Evolutionary conservation across 768 basidiomycete genomes (phyloP).

Genomic region (Tulasnella sp.): DNA sequence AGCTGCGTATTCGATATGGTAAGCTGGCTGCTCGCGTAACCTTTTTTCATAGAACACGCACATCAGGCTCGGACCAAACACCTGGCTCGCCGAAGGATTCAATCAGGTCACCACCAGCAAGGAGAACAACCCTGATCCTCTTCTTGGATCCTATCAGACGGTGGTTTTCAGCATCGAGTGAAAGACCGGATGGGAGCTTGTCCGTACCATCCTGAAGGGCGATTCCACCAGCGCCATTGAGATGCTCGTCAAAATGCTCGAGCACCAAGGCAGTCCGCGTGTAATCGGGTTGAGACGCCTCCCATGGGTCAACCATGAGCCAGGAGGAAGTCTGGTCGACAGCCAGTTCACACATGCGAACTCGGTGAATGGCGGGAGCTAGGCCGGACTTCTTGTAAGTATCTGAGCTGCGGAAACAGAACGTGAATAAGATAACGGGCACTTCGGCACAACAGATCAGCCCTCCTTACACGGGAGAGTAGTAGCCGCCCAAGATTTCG

Average conservation of each 20-base stretch:
- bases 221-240: constrained; percentile 85
- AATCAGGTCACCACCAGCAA: constrained; percentile 97
- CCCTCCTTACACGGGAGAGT: constrained; percentile 78
- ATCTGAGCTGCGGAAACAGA: constrained; percentile 43
- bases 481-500: constrained; percentile 92
- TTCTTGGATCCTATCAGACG: constrained; percentile 55
- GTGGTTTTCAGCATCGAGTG: not conserved
- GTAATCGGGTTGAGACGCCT: constrained; percentile 84
- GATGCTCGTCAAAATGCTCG: constrained; percentile 93
- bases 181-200: not conserved
- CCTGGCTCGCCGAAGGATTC: constrained; percentile 98
- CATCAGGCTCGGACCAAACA: constrained; percentile 93
- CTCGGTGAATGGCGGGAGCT: constrained; percentile 68
- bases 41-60: constrained; percentile 51
- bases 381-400: constrained; percentile 96
- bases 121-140: constrained; percentile 80
- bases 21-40: not conserved
- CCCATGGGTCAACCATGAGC: constrained; percentile 99
- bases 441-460: not conserved
- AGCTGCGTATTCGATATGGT: constrained; percentile 50
- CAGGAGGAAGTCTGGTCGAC: constrained; percentile 86
- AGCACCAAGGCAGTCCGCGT: constrained; percentile 95
- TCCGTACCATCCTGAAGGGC: constrained; percentile 52
- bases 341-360: constrained; percentile 83
- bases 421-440: constrained; percentile 6